A percentile compares a stretch with the other conserved stretches of the same genome.
Conservation (phyloP, 148 eudicot species). For the Fallopia convolvulus region DNA sequence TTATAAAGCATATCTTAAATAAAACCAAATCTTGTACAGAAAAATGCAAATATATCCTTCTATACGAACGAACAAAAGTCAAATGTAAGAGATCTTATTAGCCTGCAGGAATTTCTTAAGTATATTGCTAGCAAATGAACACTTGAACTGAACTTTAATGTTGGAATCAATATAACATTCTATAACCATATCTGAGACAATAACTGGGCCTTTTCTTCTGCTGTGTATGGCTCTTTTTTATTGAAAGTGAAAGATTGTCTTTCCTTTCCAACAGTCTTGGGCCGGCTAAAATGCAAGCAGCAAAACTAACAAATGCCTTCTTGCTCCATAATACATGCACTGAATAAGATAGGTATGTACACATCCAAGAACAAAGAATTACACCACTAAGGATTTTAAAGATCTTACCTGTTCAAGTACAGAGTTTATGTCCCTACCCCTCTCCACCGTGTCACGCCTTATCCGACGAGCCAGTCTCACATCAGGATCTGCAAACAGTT, state of each 20-base stretch:
- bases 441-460: slow-evolving; percentile 89
- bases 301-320: background rate
- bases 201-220: background rate
- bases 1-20: background rate
- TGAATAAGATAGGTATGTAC: background rate
- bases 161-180: background rate
- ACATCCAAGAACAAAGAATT: background rate
- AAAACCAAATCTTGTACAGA: background rate
- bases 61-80: background rate
- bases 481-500: slow-evolving; percentile 61
- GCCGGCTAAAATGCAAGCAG: background rate
- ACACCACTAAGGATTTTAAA: slow-evolving; percentile 11
- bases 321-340: background rate
- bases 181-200: background rate
- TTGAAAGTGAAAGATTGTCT: no score
- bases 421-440: slow-evolving; percentile 92
- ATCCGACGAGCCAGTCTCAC: slow-evolving; percentile 98
- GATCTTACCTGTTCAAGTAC: slow-evolving; percentile 92
- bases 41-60: background rate
- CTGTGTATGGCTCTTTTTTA: no score
- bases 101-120: background rate
- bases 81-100: background rate
- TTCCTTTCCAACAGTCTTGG: no score
- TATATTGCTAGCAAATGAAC: background rate
- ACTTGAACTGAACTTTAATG: background rate